Evolutionary conservation across 2,329 filamentous ascomycete species (phyloP), one percentile per base, ranked within the genome.

Genomic region (Diaporthe humulicola): DNA sequence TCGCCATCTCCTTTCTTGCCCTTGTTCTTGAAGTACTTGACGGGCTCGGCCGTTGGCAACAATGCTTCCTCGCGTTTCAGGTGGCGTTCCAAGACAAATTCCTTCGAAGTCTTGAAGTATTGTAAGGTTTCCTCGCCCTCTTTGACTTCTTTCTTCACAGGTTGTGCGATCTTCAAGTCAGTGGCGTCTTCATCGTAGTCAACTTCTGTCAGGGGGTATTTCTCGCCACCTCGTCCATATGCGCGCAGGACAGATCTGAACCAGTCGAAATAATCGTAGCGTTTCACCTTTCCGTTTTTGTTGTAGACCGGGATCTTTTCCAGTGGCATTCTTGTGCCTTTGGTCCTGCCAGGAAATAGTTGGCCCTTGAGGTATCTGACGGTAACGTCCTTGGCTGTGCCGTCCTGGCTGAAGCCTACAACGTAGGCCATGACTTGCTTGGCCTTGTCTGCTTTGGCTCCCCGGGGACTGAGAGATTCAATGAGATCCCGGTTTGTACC

Each of bases 341-440:
- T 98, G 0, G 96, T 98, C 78, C 95, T 94, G 5, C 97, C 96
- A 0, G 97, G 97, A 81, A 95, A 92, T 71, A 93, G 89, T 74
- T 94, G 94, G 30, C 93, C 91, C 79, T 93, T 96, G 10, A 99
- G 86, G 82, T 99, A 99, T 38, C 97, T 91, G 15, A 97, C 92
- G 0, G 97, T 99, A 22, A 99, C 94, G 81, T 99, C 97, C 82
- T 98, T 98, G 17, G 95, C 96, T 0, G 95, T 96, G 2, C 94
- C 95, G 81, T 98, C 96, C 4, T 90, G 85, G 0, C 94, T 95
- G 83, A 94, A 95, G 0, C 93, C 96, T 28, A 98, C 87, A 3
- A 98, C 90, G 80, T 99, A 99, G 60, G 94, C 94, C 80, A 98
- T 95, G 17, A 98, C 91, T 82, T 98, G 96, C 78, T 95, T 96